Base-by-base conservation (phyloP, 1,139 yeast species). In the Kluyveromyces marxianus region DNA sequence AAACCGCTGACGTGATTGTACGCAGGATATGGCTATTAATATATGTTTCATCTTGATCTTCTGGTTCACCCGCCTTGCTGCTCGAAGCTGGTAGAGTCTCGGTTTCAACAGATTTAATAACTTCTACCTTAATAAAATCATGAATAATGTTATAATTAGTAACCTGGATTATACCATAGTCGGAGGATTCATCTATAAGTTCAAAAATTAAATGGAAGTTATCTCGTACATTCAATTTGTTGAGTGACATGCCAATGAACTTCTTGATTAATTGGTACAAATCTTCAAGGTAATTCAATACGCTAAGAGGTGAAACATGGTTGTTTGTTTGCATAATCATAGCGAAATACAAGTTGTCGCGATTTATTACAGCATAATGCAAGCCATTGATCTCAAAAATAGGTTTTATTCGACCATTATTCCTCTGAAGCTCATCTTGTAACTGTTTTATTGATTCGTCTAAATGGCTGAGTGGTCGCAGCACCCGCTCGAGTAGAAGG, bases 121-220 rank as follows among this genome's bases (percentile, higher is more conserved):
- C 56, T 47, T 62, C 60, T 4, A 67, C 55, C 48, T 71, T 79
- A 54, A 83, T 81, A 54, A 82, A 84, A 61, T 84, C 90, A 60
- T 77, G 79, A 52, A 83, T 68, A 25, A 83, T 79, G 59, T 79
- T 81, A 28, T 83, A 77, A 52, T 84, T 90, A 1, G 90, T 83
- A 41, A 83, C 69, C 61, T 84, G 94, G 0, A 88, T 83, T 2
- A 81, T 67, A 0, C 92, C 90, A 61, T 65, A 83, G 62, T 83
- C 90, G 72, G 81, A 68, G 67, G 81, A 76, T 61, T 83, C 92
- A 60, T 83, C 92, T 45, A 83, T 70, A 43, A 83, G 65, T 63
- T 83, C 90, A 62, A 81, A 80, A n/a, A 83, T 75, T 46, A 83
- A 68, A 39, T 79, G 77, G 57, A 76, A 77, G 57, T 83, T 83